phyloP scores from a whole-genome alignment of 1,139 yeast species.

The Wickerhamiella infanticola region DNA sequence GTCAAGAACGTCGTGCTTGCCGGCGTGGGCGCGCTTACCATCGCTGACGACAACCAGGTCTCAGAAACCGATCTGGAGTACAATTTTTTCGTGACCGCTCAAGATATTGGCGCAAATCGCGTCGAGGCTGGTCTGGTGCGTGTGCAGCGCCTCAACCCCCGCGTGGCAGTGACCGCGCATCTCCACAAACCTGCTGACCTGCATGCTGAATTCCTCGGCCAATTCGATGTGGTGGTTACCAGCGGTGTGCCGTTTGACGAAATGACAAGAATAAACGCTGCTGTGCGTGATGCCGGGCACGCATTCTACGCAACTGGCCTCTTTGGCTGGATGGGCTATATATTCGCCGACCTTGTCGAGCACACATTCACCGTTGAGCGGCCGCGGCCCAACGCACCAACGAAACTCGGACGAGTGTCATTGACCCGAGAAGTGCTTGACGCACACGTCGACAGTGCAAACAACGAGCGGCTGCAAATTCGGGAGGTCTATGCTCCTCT shows the following conservation, averaged over 20 bases:
- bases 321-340: slow-evolving; percentile 73
- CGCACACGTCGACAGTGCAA: slow-evolving; percentile 32
- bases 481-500: slow-evolving; percentile 39
- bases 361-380: slow-evolving; percentile 41
- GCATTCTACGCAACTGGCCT: slow-evolving; percentile 57
- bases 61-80: slow-evolving; percentile 51
- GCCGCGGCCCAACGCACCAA: slow-evolving; percentile 28
- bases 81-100: slow-evolving; percentile 60
- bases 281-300: slow-evolving; percentile 39
- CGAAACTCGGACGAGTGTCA: slow-evolving; percentile 36
- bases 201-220: slow-evolving; percentile 31
- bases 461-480: slow-evolving; percentile 33
- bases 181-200: slow-evolving; percentile 21
- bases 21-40: slow-evolving; percentile 65
- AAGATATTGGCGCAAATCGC: slow-evolving; percentile 24
- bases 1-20: slow-evolving; percentile 78
- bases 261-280: slow-evolving; percentile 27
- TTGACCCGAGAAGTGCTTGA: slow-evolving; percentile 36
- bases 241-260: slow-evolving; percentile 40
- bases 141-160: slow-evolving; percentile 58
- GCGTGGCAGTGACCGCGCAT: slow-evolving; percentile 40
- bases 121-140: slow-evolving; percentile 26
- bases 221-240: slow-evolving; percentile 59
- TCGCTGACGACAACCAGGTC: slow-evolving; percentile 45
- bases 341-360: slow-evolving; percentile 59